Evolutionary conservation across 2,329 filamentous ascomycete genomes (phyloP).

Genomic region (Curvularia spicifera): DNA sequence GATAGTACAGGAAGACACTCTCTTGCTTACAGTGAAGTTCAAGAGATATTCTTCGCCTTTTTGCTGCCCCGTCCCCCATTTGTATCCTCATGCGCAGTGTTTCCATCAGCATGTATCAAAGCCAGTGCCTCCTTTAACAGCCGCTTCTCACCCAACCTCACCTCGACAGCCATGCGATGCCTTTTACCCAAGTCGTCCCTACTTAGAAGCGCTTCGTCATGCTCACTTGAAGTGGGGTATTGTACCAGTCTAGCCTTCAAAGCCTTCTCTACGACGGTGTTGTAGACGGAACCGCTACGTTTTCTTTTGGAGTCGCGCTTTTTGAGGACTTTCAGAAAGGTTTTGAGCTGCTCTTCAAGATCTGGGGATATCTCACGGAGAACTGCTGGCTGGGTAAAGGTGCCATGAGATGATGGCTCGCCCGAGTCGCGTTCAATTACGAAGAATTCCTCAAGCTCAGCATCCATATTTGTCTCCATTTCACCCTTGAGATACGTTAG

Average conservation of each 20-base stretch:
- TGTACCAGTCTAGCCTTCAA: slow-evolving; percentile 21
- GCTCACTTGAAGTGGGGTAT: slow-evolving; percentile 22
- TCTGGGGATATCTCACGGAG: slow-evolving; percentile 23
- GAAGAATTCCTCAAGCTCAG: slow-evolving; percentile 28
- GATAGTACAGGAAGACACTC: too few relatives aligned
- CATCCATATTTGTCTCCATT: slow-evolving; percentile 6
- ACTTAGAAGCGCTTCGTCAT: slow-evolving; percentile 24
- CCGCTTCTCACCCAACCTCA: slow-evolving; percentile 29
- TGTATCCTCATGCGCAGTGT: neutral
- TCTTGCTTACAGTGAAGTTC: neutral
- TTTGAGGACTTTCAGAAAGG: slow-evolving; percentile 23
- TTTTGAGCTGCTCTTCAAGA: slow-evolving; percentile 29
- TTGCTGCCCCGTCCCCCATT: neutral
- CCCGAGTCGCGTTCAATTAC: slow-evolving; percentile 34
- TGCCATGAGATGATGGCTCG: slow-evolving; percentile 29
- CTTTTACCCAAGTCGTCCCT: slow-evolving; percentile 16
- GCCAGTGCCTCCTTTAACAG: slow-evolving; percentile 26
- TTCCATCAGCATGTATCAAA: neutral
- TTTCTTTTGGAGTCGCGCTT: slow-evolving; percentile 24
- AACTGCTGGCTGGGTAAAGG: slow-evolving; percentile 15
- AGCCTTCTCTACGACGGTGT: slow-evolving; percentile 13
- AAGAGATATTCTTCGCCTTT: neutral
- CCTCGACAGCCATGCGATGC: slow-evolving; percentile 28
- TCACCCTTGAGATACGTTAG: neutral
- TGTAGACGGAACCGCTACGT: slow-evolving; percentile 16